A percentile compares a stretch with the other conserved stretches of the same genome.
These are phyloP conservation scores for Syzygium syzygioides DNA, from an alignment of 441 rosid species.

Conservation along the genomic window DNA sequence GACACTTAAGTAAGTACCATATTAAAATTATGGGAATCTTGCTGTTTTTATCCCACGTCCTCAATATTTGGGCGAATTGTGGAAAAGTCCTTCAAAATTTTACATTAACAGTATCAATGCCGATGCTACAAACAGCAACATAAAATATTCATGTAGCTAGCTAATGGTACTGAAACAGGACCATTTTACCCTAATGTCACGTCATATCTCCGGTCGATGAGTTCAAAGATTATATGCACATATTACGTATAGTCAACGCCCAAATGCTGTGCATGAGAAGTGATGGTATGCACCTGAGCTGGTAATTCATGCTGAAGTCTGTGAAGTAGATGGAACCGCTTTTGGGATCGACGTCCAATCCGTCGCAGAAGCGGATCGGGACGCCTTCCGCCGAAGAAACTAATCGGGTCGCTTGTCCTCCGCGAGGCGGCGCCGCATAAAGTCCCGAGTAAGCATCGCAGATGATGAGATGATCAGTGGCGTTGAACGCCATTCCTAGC, in stretches of 20 bases:
- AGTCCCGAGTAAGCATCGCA: constrained; percentile 33
- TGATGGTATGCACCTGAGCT: constrained; percentile 2
- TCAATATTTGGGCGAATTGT: no score
- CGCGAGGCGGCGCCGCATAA: constrained; percentile 16
- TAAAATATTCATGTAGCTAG: no score
- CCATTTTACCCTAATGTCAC: no score
- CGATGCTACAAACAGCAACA: no score
- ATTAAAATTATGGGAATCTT: rapidly evolving
- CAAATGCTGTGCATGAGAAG: background rate
- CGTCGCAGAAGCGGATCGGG: constrained; percentile 20
- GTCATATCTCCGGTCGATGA: no score
- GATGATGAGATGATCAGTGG: constrained; percentile 22
- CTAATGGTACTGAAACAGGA: no score
- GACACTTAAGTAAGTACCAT: rapidly evolving
- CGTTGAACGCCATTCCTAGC: constrained; percentile 21
- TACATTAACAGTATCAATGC: no score
- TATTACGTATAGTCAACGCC: no score
- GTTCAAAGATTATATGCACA: no score
- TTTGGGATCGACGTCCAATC: constrained; percentile 29
- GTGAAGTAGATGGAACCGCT: constrained; percentile 26
- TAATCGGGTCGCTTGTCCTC: constrained; percentile 23
- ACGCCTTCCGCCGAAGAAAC: constrained; percentile 27
- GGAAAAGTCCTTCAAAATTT: no score
- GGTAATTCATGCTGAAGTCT: constrained; percentile 14
- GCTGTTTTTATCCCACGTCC: no score